phyloP scores from a whole-genome alignment of 805 yeast genomes.

The Cyberlindnera lachancei region DNA sequence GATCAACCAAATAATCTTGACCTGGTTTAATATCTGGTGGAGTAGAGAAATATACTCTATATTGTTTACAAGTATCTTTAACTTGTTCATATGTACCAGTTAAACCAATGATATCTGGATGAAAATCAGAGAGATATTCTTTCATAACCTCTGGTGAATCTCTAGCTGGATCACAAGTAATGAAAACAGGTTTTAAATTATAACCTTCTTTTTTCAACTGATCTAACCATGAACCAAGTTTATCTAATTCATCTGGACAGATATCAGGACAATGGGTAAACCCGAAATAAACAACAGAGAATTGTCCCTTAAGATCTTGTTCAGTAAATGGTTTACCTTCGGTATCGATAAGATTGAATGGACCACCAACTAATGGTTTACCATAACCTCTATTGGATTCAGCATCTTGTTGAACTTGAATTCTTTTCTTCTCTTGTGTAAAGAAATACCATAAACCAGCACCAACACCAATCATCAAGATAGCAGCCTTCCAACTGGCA shows the following conservation, averaged over 20 bases:
- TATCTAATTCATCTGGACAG: conserved; percentile 96
- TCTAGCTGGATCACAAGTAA: conserved; percentile 96
- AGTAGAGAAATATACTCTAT: conserved; percentile 94
- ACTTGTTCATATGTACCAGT: conserved; percentile 87
- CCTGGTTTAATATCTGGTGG: conserved; percentile 93
- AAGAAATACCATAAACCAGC: conserved; percentile 67
- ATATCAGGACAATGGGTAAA: conserved; percentile 98
- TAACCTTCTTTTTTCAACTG: conserved; percentile 52
- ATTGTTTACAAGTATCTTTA: conserved; percentile 78
- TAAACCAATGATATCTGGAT: conserved; percentile 79
- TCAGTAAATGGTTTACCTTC: conserved; percentile 72
- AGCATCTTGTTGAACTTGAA: conserved; percentile 69
- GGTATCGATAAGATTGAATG: conserved; percentile 65
- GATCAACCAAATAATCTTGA: conserved; percentile 94
- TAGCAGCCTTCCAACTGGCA: conserved; percentile 79
- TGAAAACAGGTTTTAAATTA: conserved; percentile 75
- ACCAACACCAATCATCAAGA: conserved; percentile 61
- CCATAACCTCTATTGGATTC: conserved; percentile 86
- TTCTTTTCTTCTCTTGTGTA: conserved; percentile 65
- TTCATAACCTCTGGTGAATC: conserved; percentile 82
- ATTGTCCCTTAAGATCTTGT: conserved; percentile 66
- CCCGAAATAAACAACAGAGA: conserved; percentile 87
- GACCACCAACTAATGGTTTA: conserved; percentile 89
- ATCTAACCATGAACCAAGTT: conserved; percentile 63
- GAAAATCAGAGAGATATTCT: conserved; percentile 82